phyloP scores from a whole-genome alignment of 2,329 filamentous ascomycete species.

The Sclerotinia nivalis region DNA sequence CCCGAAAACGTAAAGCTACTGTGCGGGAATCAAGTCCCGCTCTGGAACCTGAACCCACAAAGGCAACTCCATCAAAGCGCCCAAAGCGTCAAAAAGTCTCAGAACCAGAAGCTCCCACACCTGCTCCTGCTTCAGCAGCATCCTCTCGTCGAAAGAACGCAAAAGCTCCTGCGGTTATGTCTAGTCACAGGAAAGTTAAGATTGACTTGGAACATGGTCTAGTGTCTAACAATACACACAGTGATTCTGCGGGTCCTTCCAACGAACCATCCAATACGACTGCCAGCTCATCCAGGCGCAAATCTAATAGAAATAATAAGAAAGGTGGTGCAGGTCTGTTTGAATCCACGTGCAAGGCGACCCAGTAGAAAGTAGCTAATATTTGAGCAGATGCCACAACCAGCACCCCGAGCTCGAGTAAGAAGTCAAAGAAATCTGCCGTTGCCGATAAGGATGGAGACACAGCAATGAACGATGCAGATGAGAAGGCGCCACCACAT shows the following conservation, averaged over 20 bases:
- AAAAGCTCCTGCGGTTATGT: slow-evolving; percentile 67
- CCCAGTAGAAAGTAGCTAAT: slow-evolving; percentile 36
- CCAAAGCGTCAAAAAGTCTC: slow-evolving; percentile 71
- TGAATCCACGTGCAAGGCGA: slow-evolving; percentile 40
- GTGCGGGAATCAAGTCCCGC: slow-evolving; percentile 53
- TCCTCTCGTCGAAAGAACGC: slow-evolving; percentile 57
- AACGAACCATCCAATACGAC: slow-evolving; percentile 56
- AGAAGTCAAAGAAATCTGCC: slow-evolving; percentile 53
- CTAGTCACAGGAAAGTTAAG: slow-evolving; percentile 65
- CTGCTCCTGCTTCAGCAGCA: slow-evolving; percentile 44
- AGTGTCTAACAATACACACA: slow-evolving; percentile 42
- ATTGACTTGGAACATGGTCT: slow-evolving; percentile 26
- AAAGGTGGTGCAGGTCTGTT: slow-evolving; percentile 50
- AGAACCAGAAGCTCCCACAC: slow-evolving; percentile 46
- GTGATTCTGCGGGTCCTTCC: slow-evolving; percentile 63
- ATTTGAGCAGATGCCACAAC: slow-evolving; percentile 41
- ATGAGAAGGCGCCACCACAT: slow-evolving; percentile 34
- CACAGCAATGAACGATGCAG: slow-evolving; percentile 60
- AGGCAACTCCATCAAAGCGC: slow-evolving; percentile 54
- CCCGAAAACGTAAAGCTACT: slow-evolving; percentile 76
- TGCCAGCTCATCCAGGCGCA: slow-evolving; percentile 68
- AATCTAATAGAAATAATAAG: slow-evolving; percentile 72
- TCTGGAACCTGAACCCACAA: slow-evolving; percentile 43
- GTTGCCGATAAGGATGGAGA: slow-evolving; percentile 65
- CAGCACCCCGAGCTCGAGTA: slow-evolving; percentile 36